Evolutionary conservation across 1,139 yeast species (phyloP).

Genomic region (Trichomonascaceae sp.): DNA sequence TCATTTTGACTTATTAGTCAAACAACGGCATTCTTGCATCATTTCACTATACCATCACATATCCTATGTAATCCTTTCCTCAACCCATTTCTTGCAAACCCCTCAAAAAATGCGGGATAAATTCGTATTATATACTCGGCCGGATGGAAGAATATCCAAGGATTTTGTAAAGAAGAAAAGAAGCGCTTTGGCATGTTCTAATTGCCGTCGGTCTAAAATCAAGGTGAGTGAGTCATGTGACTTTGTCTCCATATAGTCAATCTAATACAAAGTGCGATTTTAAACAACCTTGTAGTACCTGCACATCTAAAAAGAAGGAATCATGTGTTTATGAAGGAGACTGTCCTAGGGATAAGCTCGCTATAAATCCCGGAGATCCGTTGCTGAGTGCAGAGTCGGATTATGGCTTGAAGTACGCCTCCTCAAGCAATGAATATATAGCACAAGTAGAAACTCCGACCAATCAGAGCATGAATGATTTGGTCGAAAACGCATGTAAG

Average conservation of each 20-base stretch:
- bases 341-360: not conserved
- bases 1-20: no score
- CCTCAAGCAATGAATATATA: not conserved
- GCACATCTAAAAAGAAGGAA: slow-evolving; percentile 9
- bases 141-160: slow-evolving; percentile 14
- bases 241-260: not conserved
- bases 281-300: slow-evolving; percentile 13
- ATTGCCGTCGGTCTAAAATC: slow-evolving; percentile 12
- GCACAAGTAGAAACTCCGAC: not conserved
- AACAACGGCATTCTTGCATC: not conserved
- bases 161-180: slow-evolving; percentile 14
- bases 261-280: slow-evolving; percentile 9
- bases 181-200: slow-evolving; percentile 10
- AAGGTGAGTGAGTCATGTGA: slow-evolving; percentile 7
- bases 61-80: not conserved
- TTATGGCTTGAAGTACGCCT: not conserved
- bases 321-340: slow-evolving; percentile 10
- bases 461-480: not conserved
- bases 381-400: not conserved
- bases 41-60: not conserved
- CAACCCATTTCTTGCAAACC: not conserved
- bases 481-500: not conserved
- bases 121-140: slow-evolving; percentile 13
- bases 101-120: slow-evolving; percentile 4
- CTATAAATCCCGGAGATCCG: not conserved